Percentiles rank a stretch among this genome's conserved stretches.
Conservation (phyloP, 257 asterid genomes). For the Leptodermis oblonga region DNA sequence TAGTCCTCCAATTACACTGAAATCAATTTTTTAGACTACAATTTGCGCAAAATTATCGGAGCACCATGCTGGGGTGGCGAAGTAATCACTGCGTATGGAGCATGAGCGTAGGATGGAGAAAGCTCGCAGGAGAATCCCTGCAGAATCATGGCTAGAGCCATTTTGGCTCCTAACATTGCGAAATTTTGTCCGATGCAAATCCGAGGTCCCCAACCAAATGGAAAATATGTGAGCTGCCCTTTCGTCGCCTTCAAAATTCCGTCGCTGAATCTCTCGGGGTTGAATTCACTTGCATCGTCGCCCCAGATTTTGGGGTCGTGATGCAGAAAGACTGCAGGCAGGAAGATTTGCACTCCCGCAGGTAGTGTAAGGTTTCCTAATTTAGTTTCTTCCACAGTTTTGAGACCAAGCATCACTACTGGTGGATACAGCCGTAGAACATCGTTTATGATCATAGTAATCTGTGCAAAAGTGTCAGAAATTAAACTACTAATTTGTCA, state of each 20-base stretch:
- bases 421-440: slow-evolving; percentile 29
- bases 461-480: slow-evolving; percentile 11
- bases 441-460: slow-evolving; percentile 29
- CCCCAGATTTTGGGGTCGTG: slow-evolving; percentile 31
- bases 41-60: slow-evolving; percentile 19
- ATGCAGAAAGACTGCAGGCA: slow-evolving; percentile 20
- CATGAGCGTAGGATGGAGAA: slow-evolving; percentile 29
- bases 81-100: slow-evolving; percentile 12
- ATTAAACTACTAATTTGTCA: too few species aligned
- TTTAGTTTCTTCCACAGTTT: slow-evolving; percentile 14
- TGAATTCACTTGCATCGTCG: slow-evolving; percentile 24
- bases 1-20: too few species aligned
- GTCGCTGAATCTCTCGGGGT: slow-evolving; percentile 28
- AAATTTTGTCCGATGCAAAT: slow-evolving; percentile 28
- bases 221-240: slow-evolving; percentile 14
- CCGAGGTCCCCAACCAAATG: slow-evolving; percentile 34
- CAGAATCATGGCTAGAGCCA: slow-evolving; percentile 26
- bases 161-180: slow-evolving; percentile 25
- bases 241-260: slow-evolving; percentile 24
- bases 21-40: too few species aligned
- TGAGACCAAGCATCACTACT: slow-evolving; percentile 2
- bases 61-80: slow-evolving; percentile 27
- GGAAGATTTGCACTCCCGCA: slow-evolving; percentile 13
- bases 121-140: slow-evolving; percentile 24
- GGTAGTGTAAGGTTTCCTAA: slow-evolving; percentile 23